Base-by-base conservation (phyloP, 2,329 filamentous ascomycete species). In the Microthyrium microscopicum region DNA sequence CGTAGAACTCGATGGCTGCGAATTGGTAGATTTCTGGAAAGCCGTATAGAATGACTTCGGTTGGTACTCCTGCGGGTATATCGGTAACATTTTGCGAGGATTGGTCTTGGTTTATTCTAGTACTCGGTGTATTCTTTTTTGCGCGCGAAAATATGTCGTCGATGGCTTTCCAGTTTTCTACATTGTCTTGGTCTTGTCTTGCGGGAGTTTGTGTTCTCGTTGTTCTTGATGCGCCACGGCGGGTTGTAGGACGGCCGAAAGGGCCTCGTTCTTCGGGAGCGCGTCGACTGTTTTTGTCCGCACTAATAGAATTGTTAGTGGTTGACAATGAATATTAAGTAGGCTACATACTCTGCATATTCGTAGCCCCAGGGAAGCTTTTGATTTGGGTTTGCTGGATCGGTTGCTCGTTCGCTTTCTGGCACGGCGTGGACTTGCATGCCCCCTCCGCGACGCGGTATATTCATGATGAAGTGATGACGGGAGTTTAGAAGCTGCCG, bases 1-100 rank as follows among this genome's bases (percentile, higher is more conserved):
- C 87, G 58, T 79, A 95, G 56, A 82, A 81, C 44, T 79, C 74
- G 45, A 95, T 76, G 21, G 84, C 84, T 19, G 85, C 83, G 68
- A 89, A 94, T 49, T 74, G 68, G 5, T 54, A 51, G 4, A 68
- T 63, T 66, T 56, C 75, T 60, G 53, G 71, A 55, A 85, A 94
- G 20, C 87, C 87, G 44, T 85, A 80, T 12, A 95, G 64, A 35
- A 93, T 73, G 41, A 92, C 70, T 56, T 94, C 84, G 25, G 80
- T 77, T 2, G 74, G 70, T 41, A 70, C 41, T 48, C 55, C 36
- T 37, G 50, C 49, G 33, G 58, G 55, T 12, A 59, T 46, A 39
- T 54, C 56, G 29, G 58, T 52, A 18, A 51, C 51, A 48, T 51
- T 26, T 37, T 39, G 19, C 41, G 42, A 3, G 49, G 32, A 8